A percentile compares a stretch with the other conserved stretches of the same genome.
phyloP scores from a whole-genome alignment of 1,139 yeast genomes.

The Suhomyces coccinellae region DNA sequence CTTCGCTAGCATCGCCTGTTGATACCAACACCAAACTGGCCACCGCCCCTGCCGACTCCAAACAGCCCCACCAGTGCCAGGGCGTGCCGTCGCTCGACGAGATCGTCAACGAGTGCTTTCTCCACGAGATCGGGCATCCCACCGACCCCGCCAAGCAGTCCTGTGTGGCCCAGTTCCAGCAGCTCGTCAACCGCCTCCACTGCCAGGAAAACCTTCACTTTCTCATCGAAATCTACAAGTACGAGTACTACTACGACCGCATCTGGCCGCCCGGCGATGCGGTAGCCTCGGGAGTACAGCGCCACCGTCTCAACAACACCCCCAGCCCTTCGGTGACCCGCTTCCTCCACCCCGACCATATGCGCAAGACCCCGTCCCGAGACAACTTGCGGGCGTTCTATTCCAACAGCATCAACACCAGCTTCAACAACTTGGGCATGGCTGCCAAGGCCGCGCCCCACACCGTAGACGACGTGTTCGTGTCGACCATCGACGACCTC shows the following conservation, averaged over 20 bases:
- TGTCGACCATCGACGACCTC: constrained; percentile 36
- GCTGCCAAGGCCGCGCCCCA: background rate
- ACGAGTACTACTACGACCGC: constrained; percentile 32
- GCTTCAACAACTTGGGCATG: constrained; percentile 10
- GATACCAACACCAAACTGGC: background rate
- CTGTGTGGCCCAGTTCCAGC: constrained; percentile 15
- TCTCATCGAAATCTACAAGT: constrained; percentile 46
- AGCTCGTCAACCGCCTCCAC: constrained; percentile 26
- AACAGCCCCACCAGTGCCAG: background rate
- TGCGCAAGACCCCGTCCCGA: constrained; percentile 3
- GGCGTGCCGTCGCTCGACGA: constrained; percentile 19
- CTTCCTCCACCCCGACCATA: constrained; percentile 5
- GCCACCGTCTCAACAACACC: constrained; percentile 19
- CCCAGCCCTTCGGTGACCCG: constrained; percentile 15
- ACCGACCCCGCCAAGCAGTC: constrained; percentile 9
- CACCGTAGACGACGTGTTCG: constrained; percentile 23
- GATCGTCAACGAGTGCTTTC: constrained; percentile 25
- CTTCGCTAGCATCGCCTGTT: background rate
- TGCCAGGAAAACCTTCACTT: constrained; percentile 50
- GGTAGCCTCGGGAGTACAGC: constrained; percentile 2
- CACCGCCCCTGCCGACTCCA: background rate
- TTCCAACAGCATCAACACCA: constrained; percentile 10
- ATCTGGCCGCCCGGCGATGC: constrained; percentile 17
- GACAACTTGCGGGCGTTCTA: constrained; percentile 13
- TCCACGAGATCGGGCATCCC: constrained; percentile 18